Evolutionary conservation across 768 basidiomycete genomes (phyloP), one percentile per base, ranked within the genome.

Genomic region (Cystofilobasidium macerans): DNA sequence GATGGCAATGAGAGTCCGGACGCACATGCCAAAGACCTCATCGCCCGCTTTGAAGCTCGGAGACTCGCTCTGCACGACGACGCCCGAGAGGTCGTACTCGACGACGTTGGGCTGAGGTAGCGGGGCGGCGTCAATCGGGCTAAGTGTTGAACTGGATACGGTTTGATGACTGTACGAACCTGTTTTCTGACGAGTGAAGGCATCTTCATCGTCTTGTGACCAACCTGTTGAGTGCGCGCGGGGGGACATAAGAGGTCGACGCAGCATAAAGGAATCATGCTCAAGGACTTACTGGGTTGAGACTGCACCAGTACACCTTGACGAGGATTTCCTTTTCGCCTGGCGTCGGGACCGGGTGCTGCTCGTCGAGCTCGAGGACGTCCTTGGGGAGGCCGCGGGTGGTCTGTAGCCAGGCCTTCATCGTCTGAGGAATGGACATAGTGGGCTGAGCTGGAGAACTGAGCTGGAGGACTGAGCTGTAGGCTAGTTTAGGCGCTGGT

Each of bases 11-110:
- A n/a, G n/a, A n/a, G n/a, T n/a, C n/a, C n/a, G n/a, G n/a, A n/a
- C n/a, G n/a, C n/a, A n/a, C n/a, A 40, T 61, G 28, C 65, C 58
- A 22, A 65, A 58, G 11, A 65, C 64, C 24, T 40, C 28, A 36
- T 67, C 58, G 30, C 65, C 65, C 18, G 24, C 51, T 11, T 26
- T 28, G 54, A 67, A 67, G 20, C 40, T n/a, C 7, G 58, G 22
- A 8, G 45, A 58, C 28, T 36, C 40, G 0, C 53, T n/a, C 42
- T 62, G 38, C 32, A 42, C 65, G 30, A 67, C 53, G 35, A 48
- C 51, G 32, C 65, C 65, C 16, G 65, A 61, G 30, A 67, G 65
- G 43, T 67, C 65, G 32, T 35, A 61, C 43, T 67, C 65, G 32
- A 48, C 33, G 12, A 62, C 36, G 47, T 36, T n/a, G 22, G 32